phyloP scores from a whole-genome alignment of 1,284 basidiomycete species.

The Erythrobasidium hasegawianum region DNA sequence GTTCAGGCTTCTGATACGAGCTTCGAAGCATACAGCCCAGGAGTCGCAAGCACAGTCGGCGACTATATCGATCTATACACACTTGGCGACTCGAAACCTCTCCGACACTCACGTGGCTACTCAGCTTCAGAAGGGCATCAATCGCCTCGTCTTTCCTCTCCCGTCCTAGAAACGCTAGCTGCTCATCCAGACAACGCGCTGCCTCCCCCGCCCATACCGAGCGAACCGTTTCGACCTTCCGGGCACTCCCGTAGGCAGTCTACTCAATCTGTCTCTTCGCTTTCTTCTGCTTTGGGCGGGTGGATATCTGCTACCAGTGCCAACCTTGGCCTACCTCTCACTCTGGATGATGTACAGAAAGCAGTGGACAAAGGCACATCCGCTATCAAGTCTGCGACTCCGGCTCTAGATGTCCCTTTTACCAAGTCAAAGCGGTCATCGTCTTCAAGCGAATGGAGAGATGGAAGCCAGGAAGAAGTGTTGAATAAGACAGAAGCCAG shows the following conservation, averaged over 20 bases:
- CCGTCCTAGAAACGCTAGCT: conserved; percentile 15
- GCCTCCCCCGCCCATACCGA: conserved; percentile 22
- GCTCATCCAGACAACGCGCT: conserved; percentile 27
- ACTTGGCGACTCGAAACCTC: not conserved
- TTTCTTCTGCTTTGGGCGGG: conserved; percentile 22
- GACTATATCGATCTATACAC: conserved; percentile 6
- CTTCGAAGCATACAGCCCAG: no score
- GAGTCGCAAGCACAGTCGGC: not conserved
- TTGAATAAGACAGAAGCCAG: no score
- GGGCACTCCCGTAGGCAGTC: conserved; percentile 15
- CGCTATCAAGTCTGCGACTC: not conserved
- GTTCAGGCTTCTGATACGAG: conserved; percentile 4
- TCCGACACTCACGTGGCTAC: not conserved
- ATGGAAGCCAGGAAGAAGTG: not conserved
- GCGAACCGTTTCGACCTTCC: conserved; percentile 6
- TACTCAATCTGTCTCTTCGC: conserved; percentile 24
- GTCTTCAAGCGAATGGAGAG: not conserved
- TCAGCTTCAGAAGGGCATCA: not conserved
- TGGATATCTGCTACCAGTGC: conserved; percentile 17
- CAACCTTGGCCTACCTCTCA: conserved; percentile 2
- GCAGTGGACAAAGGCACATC: not conserved
- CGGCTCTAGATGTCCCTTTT: not conserved
- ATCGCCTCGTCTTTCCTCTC: not conserved
- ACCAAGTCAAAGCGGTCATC: no score
- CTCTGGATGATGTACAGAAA: conserved; percentile 22